Evolutionary conservation across 2,329 filamentous ascomycete species (phyloP).

Genomic region (Lachnellula suecica): DNA sequence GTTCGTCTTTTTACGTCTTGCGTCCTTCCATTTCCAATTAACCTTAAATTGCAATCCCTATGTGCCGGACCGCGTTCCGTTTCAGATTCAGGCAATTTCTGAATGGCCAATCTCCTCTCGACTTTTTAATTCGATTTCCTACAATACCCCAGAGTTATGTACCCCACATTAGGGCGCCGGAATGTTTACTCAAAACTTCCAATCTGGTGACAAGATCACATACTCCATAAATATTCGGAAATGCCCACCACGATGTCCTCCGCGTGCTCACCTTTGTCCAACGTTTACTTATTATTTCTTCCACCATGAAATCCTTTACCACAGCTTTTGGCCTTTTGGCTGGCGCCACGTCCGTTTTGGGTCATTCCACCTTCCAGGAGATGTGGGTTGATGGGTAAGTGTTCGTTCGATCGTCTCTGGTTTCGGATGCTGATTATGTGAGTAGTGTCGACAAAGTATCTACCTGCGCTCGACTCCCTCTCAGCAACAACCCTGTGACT

Average conservation of each 20-base stretch:
- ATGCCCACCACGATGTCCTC: background rate
- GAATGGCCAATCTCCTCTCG: background rate
- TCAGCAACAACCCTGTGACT: slow-evolving; percentile 51
- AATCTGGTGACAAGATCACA: background rate
- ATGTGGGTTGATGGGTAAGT: slow-evolving; percentile 46
- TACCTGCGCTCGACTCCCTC: slow-evolving; percentile 48
- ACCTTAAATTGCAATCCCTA: slow-evolving; percentile 3
- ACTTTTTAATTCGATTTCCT: background rate
- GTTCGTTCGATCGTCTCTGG: slow-evolving; percentile 19
- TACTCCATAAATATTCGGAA: background rate
- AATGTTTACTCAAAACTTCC: background rate
- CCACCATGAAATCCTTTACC: slow-evolving; percentile 19
- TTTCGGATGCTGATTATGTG: background rate
- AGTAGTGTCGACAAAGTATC: slow-evolving; percentile 40
- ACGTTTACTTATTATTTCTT: background rate
- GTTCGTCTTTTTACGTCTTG: slow-evolving; percentile 5
- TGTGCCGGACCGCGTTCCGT: slow-evolving; percentile 11
- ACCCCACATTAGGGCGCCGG: background rate
- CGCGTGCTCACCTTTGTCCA: background rate
- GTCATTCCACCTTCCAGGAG: slow-evolving; percentile 41
- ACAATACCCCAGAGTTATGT: slow-evolving; percentile 2
- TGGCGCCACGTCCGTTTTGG: slow-evolving; percentile 37
- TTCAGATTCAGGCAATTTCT: slow-evolving; percentile 16
- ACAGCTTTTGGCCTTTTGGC: slow-evolving; percentile 15
- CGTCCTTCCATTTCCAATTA: slow-evolving; percentile 10